These are phyloP conservation scores for Chrysopogon serrulatus DNA, from an alignment of 176 grass and related monocot species.

Conservation along the genomic window DNA sequence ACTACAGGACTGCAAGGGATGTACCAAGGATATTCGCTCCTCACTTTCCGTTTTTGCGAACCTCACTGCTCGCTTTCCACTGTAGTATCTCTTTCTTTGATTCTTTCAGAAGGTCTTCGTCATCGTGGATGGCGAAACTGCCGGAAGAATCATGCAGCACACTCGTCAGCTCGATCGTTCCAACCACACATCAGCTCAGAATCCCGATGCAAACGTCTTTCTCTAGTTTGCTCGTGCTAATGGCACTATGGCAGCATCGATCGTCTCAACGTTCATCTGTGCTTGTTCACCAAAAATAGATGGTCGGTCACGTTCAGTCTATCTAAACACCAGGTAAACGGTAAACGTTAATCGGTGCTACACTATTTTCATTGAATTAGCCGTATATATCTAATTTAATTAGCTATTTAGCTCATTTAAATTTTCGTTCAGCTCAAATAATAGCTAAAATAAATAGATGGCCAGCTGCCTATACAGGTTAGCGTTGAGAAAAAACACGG, in stretches of 20 bases:
- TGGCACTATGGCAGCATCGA: neutral
- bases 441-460: too few species aligned
- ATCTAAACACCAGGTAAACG: neutral
- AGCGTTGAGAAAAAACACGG: too few species aligned
- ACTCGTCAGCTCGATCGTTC: neutral
- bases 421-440: neutral
- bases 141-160: slow-evolving; percentile 3
- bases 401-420: neutral
- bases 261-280: neutral
- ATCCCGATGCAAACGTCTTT: neutral
- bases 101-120: neutral
- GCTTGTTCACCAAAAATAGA: neutral
- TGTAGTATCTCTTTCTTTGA: too few species aligned
- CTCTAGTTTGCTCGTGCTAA: neutral
- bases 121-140: neutral
- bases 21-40: slow-evolving; percentile 31
- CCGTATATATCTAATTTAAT: neutral
- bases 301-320: neutral
- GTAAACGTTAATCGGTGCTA: neutral
- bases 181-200: neutral
- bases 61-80: too few species aligned
- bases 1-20: neutral
- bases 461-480: too few species aligned
- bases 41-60: neutral
- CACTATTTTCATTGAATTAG: neutral